Base-by-base conservation (phyloP, 1,284 basidiomycete species). In the Ustilago crameri region DNA sequence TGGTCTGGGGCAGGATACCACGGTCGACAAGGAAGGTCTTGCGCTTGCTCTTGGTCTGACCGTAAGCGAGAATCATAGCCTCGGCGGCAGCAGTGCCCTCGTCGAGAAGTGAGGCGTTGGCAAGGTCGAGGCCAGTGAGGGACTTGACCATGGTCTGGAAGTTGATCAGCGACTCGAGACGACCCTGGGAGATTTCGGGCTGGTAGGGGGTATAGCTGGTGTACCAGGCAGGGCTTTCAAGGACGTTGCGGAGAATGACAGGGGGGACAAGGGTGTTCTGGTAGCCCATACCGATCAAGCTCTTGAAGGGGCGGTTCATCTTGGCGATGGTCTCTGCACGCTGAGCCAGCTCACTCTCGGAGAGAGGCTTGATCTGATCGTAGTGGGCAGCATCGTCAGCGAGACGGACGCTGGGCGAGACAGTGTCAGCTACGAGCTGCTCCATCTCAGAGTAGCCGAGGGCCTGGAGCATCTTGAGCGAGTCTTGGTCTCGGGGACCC, bases 201-300 rank as follows among this genome's bases (percentile, higher is more conserved):
- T 95, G 93, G 63, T 82, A 87, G 1, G 95, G 95, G 2, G 94
- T 97, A 84, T 98, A 98, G 49, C 92, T 93, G 3, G 95, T 98
- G 85, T 98, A 98, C 95, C 95, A 98, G 10, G 91, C 92, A 23
- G 95, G 95, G 83, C 96, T 98, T 85, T 98, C 95, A 86, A 93
- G 90, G 68, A 81, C 73, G 53, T 82, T 82, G 47, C 81, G 74
- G 54, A 79, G 66, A 55, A 82, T 81, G 35, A 82, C 81, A 22
- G 73, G 74, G 18, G 81, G 81, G 5, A 82, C 81, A 18, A 75
- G 54, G 14, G 76, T 79, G 74, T 80, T 81, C 82, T 95, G 92
- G 85, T 98, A 98, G 58, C 95, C 95, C 93, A 97, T 93, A 42
- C 95, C 95, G 82, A 98, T 98, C 84, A 93, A 95, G 80, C 90